Base-by-base conservation (phyloP, 1,139 yeast genomes). In the Pichia kudriavzevii region DNA sequence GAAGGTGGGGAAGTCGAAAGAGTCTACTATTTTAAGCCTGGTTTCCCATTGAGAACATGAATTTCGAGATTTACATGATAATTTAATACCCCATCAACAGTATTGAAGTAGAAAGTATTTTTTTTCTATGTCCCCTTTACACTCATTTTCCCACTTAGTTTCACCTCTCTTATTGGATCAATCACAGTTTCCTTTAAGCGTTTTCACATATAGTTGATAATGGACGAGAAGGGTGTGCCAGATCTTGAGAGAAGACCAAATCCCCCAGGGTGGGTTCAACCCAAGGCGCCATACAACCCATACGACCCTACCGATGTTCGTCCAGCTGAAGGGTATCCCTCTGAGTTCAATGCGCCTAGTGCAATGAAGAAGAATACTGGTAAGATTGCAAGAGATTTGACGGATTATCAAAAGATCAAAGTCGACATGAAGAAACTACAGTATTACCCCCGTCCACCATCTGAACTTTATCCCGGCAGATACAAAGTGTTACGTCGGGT, bases 241-340 rank as follows among this genome's bases (percentile, higher is more conserved):
- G 42, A 46, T 15, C 23, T 53, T 13, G 66, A 69, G 28, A 66
- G 93, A 63, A 63, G 87, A 41, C 84, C 93, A 3, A 79, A 82
- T 49, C 93, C 94, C 2, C 72, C 73, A 13, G 91, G 91, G 0
- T 82, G 94, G 94, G 70, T 70, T 0, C 83, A 79, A 2, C 94
- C 94, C 4, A 72, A 69, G 44, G 91, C 88, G 2, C 91, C 91
- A 0, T 84, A 82, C 53, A 83, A 83, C 47, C 94, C 94, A 3
- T 83, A 78, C 52, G 95, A 83, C 53, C 82, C 91, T 0, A 60
- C 72, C 0, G 95, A 83, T 54, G 56, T 64, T 25, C 64, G 95
- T 34, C 94, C 95, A 0, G 72, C 94, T 0, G 77, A 75, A 52
- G 94, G 94, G 2, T 83, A 83, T 46, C 95, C 95, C 1, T 78